Evolutionary conservation across 257 asterid genomes (phyloP), one percentile per base, ranked within the genome.

Genomic region (Solanum arcanum): DNA sequence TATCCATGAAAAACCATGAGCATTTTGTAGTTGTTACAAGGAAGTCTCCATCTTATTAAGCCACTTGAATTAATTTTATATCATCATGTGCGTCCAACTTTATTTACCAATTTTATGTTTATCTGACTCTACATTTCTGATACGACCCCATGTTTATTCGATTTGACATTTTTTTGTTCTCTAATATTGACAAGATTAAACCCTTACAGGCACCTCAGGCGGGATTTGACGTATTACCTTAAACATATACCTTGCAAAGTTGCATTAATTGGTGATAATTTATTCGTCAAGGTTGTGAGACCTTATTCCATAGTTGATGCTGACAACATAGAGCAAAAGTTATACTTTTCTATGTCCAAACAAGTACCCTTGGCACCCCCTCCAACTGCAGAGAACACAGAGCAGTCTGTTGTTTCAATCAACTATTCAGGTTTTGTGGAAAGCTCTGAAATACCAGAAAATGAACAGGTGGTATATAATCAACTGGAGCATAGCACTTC

Each of bases 241-340:
- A 92, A 93, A 90, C 92, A 93, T 87, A 88, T 95, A 72, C 91
- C 94, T 42, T 90, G 98, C 94, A 95, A 95, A 92, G 91, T 89
- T 64, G 98, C 97, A n/a, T 39, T 91, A 56, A 86, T 94, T 60
- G 95, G 59, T 46, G 97, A 95, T 69, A 90, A 93, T 89, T 92
- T 92, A 60, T 78, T 90, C 5, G 75, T 93, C 85, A 86, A 90
- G 73, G 83, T 92, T 68, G 69, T 91, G 90, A 92, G 93, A 87
- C 82, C 90, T 73, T 74, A 74, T 88, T 72, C 90, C 62, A 75
- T 78, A 8, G 89, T 85, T 85, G 96, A 91, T 77, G 86, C 88
- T 47, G 93, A 93, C 23, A 85, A 39, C 84, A 56, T 90, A 56
- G 97, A 93, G 66, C 87, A 86, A 42, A 90, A 92, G 88, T 82